Conservation (phyloP, 306 rosid genomes). For the Dalbergia oliveri region DNA sequence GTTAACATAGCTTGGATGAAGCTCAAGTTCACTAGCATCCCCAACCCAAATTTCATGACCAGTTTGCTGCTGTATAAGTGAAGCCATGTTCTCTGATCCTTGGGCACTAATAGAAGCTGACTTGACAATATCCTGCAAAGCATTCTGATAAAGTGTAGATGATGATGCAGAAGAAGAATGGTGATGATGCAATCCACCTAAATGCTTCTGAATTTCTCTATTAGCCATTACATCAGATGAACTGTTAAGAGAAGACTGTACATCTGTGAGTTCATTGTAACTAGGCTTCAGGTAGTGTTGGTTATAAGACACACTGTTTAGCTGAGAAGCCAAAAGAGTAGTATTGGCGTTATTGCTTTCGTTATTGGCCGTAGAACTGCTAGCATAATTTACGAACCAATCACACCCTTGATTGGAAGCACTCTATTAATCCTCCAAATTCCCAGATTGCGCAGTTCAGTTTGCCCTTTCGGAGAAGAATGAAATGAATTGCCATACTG, state of each 20-base stretch:
- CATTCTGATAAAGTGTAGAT: conserved; percentile 54
- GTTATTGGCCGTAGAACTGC: conserved; percentile 35
- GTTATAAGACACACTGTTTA: conserved; percentile 30
- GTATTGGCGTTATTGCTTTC: conserved; percentile 41
- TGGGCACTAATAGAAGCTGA: conserved; percentile 53
- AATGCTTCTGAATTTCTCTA: conserved; percentile 49
- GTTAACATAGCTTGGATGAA: conserved; percentile 57
- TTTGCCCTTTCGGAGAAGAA: conserved; percentile 46
- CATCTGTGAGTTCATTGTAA: conserved; percentile 42
- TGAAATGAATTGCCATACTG: conserved; percentile 35
- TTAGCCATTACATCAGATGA: conserved; percentile 31
- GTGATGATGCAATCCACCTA: conserved; percentile 51
- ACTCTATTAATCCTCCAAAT: conserved; percentile 52
- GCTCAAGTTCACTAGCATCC: conserved; percentile 53
- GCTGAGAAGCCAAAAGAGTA: conserved; percentile 41
- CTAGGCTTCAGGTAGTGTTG: conserved; percentile 32
- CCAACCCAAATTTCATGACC: conserved; percentile 48
- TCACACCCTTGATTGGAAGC: conserved; percentile 54
- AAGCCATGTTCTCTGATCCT: conserved; percentile 49
- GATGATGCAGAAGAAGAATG: conserved; percentile 22
- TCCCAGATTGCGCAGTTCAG: conserved; percentile 42
- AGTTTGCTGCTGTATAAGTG: conserved; percentile 41
- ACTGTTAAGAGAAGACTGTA: conserved; percentile 18
- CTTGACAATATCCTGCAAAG: conserved; percentile 64
- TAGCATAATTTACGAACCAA: conserved; percentile 62